Percentiles rank a stretch among this genome's conserved stretches.
These are phyloP conservation scores for Beta corolliflora DNA, from an alignment of 179 eudicot species.

Conservation along the genomic window DNA sequence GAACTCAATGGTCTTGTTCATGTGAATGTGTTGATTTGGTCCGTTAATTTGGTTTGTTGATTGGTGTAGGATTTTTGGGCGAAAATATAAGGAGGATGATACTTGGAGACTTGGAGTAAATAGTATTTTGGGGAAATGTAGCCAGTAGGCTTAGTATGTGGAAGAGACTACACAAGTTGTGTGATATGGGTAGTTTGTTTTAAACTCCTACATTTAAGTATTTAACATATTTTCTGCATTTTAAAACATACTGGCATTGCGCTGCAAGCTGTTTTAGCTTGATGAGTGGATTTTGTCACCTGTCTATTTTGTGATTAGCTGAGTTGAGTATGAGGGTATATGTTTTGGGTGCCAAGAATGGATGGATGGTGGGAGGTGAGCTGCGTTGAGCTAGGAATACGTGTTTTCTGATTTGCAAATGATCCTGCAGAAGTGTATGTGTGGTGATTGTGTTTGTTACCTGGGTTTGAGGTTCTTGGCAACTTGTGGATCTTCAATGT, in stretches of 20 bases:
- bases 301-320: not conserved
- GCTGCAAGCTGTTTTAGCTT: not conserved
- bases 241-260: no score
- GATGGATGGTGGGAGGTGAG: no score
- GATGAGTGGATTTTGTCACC: not conserved
- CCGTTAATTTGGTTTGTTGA: not conserved
- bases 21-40: slow-evolving; percentile 5
- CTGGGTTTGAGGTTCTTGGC: not conserved
- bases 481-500: not conserved
- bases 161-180: not conserved
- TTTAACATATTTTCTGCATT: no score
- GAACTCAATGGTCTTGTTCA: not conserved
- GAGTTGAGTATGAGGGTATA: no score
- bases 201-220: not conserved
- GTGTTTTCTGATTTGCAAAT: not conserved
- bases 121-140: slow-evolving; percentile 11
- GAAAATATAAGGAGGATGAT: not conserved
- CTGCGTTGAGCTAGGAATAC: not conserved
- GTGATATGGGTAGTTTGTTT: not conserved
- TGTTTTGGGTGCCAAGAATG: no score
- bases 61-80: not conserved
- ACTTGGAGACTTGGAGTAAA: not conserved
- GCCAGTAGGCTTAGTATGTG: not conserved
- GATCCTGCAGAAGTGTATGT: not conserved
- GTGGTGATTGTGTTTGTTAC: not conserved